Percentiles rank a stretch among this genome's conserved stretches.
These are phyloP conservation scores for Peribolospora baueri DNA, from an alignment of 768 basidiomycete genomes.

Conservation along the genomic window DNA sequence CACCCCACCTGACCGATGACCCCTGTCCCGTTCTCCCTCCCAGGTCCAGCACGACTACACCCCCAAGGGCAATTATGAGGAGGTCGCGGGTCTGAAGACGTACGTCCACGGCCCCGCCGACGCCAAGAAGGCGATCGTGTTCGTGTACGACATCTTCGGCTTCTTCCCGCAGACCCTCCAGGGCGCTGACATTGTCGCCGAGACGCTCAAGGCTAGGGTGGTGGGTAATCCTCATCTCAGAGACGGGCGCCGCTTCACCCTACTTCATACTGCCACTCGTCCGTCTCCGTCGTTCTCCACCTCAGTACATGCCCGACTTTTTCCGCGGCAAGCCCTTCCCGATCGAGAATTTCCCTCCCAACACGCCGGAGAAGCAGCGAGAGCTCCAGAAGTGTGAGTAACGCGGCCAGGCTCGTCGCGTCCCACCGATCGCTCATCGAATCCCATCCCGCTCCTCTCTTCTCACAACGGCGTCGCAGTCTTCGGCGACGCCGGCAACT, in stretches of 20 bases:
- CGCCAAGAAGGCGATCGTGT: background rate
- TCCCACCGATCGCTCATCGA: too few relatives aligned
- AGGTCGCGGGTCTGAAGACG: constrained; percentile 19
- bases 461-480: too few relatives aligned
- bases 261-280: background rate
- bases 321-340: background rate
- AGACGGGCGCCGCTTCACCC: too few relatives aligned
- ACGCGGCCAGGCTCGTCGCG: too few relatives aligned
- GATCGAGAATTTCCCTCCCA: background rate
- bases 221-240: too few relatives aligned
- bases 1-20: too few relatives aligned
- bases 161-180: background rate
- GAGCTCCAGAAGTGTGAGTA: background rate
- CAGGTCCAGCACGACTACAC: constrained; percentile 28
- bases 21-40: too few relatives aligned
- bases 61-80: constrained; percentile 24
- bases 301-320: background rate
- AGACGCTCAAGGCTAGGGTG: too few relatives aligned
- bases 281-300: background rate
- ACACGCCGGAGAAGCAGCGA: background rate
- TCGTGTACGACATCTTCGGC: background rate
- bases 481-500: too few relatives aligned
- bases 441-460: too few relatives aligned
- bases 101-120: constrained; percentile 14
- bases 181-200: background rate